Evolutionary conservation across 75 land plant species (phyloP).

Genomic region (Azolla pinnata): DNA sequence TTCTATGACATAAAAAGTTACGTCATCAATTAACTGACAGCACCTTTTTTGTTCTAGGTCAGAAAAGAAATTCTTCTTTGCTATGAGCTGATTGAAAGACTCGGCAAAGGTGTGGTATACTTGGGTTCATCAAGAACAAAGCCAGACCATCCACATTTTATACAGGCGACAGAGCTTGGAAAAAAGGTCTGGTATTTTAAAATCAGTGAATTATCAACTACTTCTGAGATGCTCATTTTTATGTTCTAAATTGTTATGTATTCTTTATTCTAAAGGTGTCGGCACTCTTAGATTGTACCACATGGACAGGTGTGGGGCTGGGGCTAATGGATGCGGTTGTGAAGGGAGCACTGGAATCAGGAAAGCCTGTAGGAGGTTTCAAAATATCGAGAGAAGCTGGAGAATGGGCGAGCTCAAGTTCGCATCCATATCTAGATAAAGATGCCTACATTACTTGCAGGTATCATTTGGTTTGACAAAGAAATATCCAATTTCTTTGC

Average conservation of each 20-base stretch:
- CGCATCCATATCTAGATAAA: conserved; percentile 63
- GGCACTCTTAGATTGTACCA: conserved; percentile 63
- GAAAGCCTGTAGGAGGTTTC: conserved; percentile 79
- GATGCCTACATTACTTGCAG: conserved; percentile 81
- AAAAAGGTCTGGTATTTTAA: too few relatives aligned
- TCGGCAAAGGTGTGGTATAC: conserved; percentile 77
- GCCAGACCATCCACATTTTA: conserved; percentile 52
- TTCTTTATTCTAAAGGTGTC: conserved; percentile 59
- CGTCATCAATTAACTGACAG: too few relatives aligned
- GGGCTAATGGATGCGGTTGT: conserved; percentile 93
- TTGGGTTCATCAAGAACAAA: conserved; percentile 70
- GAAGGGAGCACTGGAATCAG: conserved; percentile 71
- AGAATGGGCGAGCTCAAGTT: conserved; percentile 57
- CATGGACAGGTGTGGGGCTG: conserved; percentile 92
- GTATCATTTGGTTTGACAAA: too few relatives aligned
- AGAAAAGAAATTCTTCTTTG: conserved; percentile 60
- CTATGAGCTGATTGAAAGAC: conserved; percentile 60
- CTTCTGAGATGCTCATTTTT: too few relatives aligned
- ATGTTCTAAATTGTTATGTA: too few relatives aligned
- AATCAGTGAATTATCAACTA: too few relatives aligned
- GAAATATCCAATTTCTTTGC: too few relatives aligned
- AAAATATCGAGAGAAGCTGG: conserved; percentile 79
- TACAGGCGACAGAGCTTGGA: conserved; percentile 47
- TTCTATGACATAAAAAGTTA: too few relatives aligned
- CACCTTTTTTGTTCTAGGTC: conserved; percentile 19